Evolutionary conservation across 768 basidiomycete species (phyloP), one percentile per base, ranked within the genome.

Genomic region (Serendipita indica): DNA sequence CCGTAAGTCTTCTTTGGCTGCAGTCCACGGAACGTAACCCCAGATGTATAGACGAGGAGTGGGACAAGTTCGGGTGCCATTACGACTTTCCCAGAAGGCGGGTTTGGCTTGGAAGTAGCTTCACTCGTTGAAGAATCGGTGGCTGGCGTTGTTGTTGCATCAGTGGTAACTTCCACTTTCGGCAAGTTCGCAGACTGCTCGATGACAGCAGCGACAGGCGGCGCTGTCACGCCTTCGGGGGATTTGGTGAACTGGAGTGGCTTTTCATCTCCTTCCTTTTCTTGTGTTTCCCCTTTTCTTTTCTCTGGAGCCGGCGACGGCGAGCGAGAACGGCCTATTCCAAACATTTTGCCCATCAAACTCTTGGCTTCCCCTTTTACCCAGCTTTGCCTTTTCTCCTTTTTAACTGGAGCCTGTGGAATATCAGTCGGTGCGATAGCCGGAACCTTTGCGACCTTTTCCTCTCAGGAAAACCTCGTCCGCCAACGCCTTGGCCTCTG

Each of bases 1-100:
- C 83, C 83, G 65, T 99, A 99, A 32, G 76, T 74, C 63, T 88
- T 82, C 61, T 89, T 83, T 69, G 86, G 82, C 70, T 86, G 86
- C 69, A 98, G 77, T 0, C 93, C 92, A 46, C 83, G 85, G 64
- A 88, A 96, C 69, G 94, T 94, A 61, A 97, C 89, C 3, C 94
- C 94, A 57, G 93, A 81, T 3, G 94, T 96, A 70, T 98, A 97
- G 27, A 97, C 86, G 22, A 97, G 77, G 10, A 97, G 76, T 1
- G 79, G 73, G 1, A 80, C 79, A 1, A 98, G 77, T 2, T 77
- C 75, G 25, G 78, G 67, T 0, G 92, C 91, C 82, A 91, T 92
- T 64, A 12, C 34, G 33, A 18, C 57, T 57, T 57, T 5, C 6
- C 41, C 27, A 43, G n/a, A n/a, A 25, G 3, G n/a, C 3, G n/a